These are phyloP conservation scores for Actinidia chinensis DNA, from an alignment of 179 eudicot species.

Conservation along the genomic window DNA sequence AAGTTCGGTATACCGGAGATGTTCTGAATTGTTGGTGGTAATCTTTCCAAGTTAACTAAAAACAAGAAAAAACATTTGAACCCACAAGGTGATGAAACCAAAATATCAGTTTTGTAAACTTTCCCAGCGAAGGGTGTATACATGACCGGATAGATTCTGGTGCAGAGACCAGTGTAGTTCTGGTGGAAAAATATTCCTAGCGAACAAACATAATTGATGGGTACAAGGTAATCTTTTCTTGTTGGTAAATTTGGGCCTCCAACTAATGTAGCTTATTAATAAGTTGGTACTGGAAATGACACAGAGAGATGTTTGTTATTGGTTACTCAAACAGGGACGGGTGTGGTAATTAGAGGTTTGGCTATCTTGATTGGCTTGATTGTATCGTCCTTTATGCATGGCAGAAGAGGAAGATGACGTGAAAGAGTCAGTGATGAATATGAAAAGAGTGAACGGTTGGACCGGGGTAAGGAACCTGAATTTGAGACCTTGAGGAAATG, in stretches of 20 bases:
- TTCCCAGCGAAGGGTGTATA: background rate
- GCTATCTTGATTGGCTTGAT: constrained; percentile 44
- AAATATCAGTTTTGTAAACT: background rate
- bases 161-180: background rate
- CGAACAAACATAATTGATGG: background rate
- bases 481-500: constrained; percentile 86
- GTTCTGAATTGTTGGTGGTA: background rate
- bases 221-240: background rate
- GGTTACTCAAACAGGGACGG: constrained; percentile 17
- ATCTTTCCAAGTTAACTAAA: background rate
- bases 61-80: background rate
- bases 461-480: constrained; percentile 93
- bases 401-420: constrained; percentile 81
- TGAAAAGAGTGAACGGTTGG: constrained; percentile 84
- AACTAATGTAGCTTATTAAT: background rate
- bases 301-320: constrained; percentile 4
- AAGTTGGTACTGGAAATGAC: constrained; percentile 15
- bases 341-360: constrained; percentile 28
- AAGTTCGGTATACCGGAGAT: too few species aligned
- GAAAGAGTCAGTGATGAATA: constrained; percentile 76
- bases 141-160: background rate
- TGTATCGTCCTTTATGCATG: constrained; percentile 43
- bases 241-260: background rate
- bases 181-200: background rate
- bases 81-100: background rate